Evolutionary conservation across 108 stramenopile species (phyloP), one percentile per base, ranked within the genome.

Genomic region (Fragilaria radians): DNA sequence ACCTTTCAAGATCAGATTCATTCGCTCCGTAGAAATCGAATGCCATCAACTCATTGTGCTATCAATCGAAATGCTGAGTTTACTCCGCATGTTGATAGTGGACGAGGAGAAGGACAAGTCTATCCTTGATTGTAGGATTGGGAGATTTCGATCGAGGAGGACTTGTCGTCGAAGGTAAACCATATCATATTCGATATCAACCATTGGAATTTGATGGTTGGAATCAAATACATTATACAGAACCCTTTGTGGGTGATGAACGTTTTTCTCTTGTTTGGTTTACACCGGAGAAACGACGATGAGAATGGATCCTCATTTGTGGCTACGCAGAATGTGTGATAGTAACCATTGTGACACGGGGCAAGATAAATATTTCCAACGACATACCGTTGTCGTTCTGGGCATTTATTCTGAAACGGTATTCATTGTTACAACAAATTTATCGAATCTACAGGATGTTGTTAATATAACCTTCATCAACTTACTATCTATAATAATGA

Each of bases 151-250:
- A 30, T 4, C 91, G 88, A 19, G 96, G 96, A 0, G 89, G 93
- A 32, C 47, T 87, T 1, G 54, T 79, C 0, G 88, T 96, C 3
- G 96, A 96, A 58, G 82, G 82, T 0, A 58, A 55, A 42, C 55
- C 56, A 24, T 61, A 71, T 47, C 74, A 90, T 47, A 92, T 95
- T 26, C 70, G 89, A 46, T 95, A 95, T 69, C 59, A 77, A 42
- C 81, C 91, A 28, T 30, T 91, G 22, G 90, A 92, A 46, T 95
- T 94, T 57, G 77, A 96, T 74, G 96, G 94, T 42, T 96, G 94
- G 94, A 86, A 68, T 21, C 76, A 86, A 31, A 61, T 86, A 22
- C 96, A 96, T 63, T 96, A 88, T 80, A 96, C 96, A 5, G 55
- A 62, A 46, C 71, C 80, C 0, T 96, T 91, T 50, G 22, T 9